Evolutionary conservation across 2,329 filamentous ascomycete genomes (phyloP).

Genomic region (Stachybotrys elegans): DNA sequence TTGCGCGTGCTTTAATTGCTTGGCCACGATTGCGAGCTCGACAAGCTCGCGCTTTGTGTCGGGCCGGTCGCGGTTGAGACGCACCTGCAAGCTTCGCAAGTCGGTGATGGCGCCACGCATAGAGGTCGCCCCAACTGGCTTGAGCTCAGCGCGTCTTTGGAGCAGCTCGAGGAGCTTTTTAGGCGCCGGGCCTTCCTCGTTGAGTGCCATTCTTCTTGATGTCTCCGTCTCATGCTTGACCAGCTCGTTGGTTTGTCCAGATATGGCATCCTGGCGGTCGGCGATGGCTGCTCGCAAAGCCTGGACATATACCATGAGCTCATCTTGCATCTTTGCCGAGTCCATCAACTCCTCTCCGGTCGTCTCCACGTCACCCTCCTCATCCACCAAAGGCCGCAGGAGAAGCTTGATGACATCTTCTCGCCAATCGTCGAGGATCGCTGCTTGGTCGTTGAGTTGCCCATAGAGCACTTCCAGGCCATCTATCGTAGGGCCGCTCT

Average conservation of each 20-base stretch:
- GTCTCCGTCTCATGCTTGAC: conserved; percentile 66
- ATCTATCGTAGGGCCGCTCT: conserved; percentile 62
- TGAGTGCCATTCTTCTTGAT: conserved; percentile 55
- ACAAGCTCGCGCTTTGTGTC: conserved; percentile 49
- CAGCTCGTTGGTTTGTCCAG: conserved; percentile 71
- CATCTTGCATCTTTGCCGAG: conserved; percentile 82
- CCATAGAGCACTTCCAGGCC: conserved; percentile 60
- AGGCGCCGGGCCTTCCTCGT: conserved; percentile 66
- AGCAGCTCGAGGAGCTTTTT: conserved; percentile 52
- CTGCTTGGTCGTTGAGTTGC: conserved; percentile 67
- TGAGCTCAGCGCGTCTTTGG: conserved; percentile 38
- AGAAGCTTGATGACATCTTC: conserved; percentile 67
- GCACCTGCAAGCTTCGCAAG: conserved; percentile 58
- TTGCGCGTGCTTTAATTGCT: conserved; percentile 58
- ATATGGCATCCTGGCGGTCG: conserved; percentile 72
- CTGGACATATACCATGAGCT: conserved; percentile 82
- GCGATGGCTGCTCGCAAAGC: conserved; percentile 69
- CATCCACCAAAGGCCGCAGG: conserved; percentile 71
- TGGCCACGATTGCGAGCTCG: conserved; percentile 62
- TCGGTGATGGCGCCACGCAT: conserved; percentile 67
- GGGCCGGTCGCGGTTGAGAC: conserved; percentile 21
- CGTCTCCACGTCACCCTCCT: conserved; percentile 66
- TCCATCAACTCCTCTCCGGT: conserved; percentile 89
- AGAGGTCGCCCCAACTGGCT: conserved; percentile 53
- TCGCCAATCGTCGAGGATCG: conserved; percentile 69